Percentiles rank a stretch among this genome's conserved stretches.
These are phyloP conservation scores for Phytophthora cajani DNA, from an alignment of 352 stramenopile species.

Conservation along the genomic window DNA sequence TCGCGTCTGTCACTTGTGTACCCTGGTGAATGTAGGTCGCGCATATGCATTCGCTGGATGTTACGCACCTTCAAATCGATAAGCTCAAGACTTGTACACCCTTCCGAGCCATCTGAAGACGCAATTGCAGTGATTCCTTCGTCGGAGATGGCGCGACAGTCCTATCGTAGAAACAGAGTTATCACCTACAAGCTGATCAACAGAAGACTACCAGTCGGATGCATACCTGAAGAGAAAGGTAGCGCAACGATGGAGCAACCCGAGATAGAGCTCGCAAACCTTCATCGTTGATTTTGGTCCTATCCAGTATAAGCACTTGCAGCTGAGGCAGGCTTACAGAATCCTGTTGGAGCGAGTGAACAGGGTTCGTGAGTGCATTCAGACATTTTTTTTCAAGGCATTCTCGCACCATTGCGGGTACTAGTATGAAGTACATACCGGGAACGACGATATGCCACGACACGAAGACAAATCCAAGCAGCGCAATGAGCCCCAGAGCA, in stretches of 20 bases:
- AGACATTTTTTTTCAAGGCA: background rate
- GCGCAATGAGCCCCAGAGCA: constrained; percentile 37
- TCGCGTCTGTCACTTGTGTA: constrained; percentile 56
- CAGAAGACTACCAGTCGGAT: background rate
- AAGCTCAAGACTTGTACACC: constrained; percentile 50
- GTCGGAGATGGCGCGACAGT: constrained; percentile 64
- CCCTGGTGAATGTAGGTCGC: constrained; percentile 33
- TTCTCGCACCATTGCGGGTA: no score
- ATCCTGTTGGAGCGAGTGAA: constrained; percentile 23
- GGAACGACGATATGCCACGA: constrained; percentile 47
- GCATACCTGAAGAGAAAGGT: constrained; percentile 70
- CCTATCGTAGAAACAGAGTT: constrained; percentile 26
- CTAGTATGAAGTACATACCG: constrained; percentile 28
- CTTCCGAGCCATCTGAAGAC: constrained; percentile 20
- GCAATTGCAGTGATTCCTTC: constrained; percentile 49
- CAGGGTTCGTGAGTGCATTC: background rate
- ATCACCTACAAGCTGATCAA: background rate
- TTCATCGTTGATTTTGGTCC: constrained; percentile 55
- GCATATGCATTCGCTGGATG: background rate
- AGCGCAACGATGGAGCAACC: constrained; percentile 50
- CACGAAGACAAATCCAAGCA: constrained; percentile 70
- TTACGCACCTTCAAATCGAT: constrained; percentile 69
- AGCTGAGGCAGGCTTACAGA: constrained; percentile 41
- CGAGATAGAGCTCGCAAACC: constrained; percentile 44
- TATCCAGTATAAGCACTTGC: constrained; percentile 73